A percentile compares a stretch with the other conserved stretches of the same genome.
phyloP scores from a whole-genome alignment of 2,329 filamentous ascomycete genomes.

The Sporothrix schenckii region DNA sequence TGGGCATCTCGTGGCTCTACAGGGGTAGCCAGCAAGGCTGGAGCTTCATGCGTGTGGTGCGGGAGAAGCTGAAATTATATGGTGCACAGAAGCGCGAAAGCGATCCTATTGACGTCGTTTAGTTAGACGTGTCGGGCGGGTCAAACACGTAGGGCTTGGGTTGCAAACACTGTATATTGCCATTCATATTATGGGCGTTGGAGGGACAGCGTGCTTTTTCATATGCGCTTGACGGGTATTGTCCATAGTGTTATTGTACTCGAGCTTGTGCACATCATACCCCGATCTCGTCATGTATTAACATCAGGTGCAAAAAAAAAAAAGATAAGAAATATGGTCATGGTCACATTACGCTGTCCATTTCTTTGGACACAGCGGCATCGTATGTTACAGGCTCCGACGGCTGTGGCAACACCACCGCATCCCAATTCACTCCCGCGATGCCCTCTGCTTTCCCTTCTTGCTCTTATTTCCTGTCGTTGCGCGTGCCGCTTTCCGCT shows the following conservation, averaged over 20 bases:
- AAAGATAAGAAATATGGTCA: neutral
- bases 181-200: constrained; percentile 13
- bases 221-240: neutral
- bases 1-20: constrained; percentile 35
- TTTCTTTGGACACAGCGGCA: neutral
- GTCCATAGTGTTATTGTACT: neutral
- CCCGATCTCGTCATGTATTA: neutral
- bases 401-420: too few species aligned
- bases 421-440: neutral
- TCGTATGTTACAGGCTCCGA: neutral
- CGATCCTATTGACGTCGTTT: neutral
- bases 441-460: constrained; percentile 41
- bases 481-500: constrained; percentile 52
- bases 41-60: constrained; percentile 34
- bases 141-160: neutral
- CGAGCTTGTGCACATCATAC: neutral
- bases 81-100: neutral
- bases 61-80: constrained; percentile 36
- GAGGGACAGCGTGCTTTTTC: neutral
- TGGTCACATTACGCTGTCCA: neutral
- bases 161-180: neutral
- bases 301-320: neutral
- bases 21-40: constrained; percentile 31
- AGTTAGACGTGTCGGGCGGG: neutral
- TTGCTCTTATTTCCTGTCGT: constrained; percentile 43